phyloP scores from a whole-genome alignment of 1,284 basidiomycete genomes.

The Xanthoconium separans region DNA sequence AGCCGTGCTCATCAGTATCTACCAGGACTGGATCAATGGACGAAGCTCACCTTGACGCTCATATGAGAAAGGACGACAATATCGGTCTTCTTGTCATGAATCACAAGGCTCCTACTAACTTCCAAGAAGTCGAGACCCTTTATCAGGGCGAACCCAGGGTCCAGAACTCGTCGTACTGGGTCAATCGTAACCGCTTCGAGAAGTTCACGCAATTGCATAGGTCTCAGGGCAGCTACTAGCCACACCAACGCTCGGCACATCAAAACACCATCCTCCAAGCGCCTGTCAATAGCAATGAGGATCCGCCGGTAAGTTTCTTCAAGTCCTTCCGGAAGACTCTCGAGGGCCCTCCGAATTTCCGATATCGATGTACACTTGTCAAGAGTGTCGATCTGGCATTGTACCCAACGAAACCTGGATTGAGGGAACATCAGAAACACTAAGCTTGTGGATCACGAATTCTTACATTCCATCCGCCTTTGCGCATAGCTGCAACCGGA shows the following conservation, averaged over 20 bases:
- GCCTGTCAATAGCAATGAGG: conserved; percentile 1
- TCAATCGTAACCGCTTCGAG: conserved; percentile 5
- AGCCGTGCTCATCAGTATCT: no score
- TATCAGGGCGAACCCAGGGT: no score
- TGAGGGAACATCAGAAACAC: no score
- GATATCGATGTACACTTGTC: conserved; percentile 8
- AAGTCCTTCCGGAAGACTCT: conserved; percentile 5
- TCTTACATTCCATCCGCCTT: conserved; percentile 15
- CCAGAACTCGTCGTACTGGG: background rate
- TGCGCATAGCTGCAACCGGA: conserved; percentile 1
- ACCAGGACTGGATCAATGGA: no score
- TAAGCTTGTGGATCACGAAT: background rate
- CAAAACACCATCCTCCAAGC: background rate
- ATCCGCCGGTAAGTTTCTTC: conserved; percentile 6
- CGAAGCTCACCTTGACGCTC: conserved; percentile 14
- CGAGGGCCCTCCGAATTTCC: conserved; percentile 7
- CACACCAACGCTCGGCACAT: conserved; percentile 2
- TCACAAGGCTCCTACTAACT: conserved; percentile 7
- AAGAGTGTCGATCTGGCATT: conserved; percentile 8
- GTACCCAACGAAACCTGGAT: conserved; percentile 14
- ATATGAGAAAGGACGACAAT: no score
- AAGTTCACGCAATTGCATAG: conserved; percentile 4
- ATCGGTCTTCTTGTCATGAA: conserved; percentile 8
- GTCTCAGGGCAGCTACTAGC: conserved; percentile 8
- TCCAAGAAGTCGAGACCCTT: conserved; percentile 2